Evolutionary conservation across 1,284 basidiomycete genomes (phyloP).

Genomic region (Agaricales sp.): DNA sequence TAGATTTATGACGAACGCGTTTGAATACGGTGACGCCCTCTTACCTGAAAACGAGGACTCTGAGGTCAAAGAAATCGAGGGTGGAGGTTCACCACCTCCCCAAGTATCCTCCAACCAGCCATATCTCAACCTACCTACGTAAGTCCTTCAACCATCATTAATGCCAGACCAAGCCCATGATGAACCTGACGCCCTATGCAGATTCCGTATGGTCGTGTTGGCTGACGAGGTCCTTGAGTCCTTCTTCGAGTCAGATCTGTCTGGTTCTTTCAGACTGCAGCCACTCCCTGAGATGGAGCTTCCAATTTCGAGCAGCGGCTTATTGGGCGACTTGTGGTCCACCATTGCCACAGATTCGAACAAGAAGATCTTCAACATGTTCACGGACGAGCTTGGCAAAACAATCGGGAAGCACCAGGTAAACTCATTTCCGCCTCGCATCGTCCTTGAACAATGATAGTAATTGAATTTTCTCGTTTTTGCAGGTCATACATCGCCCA

Average conservation of each 20-base stretch:
- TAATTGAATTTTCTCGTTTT: not conserved
- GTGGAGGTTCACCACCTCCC: slow-evolving; percentile 31
- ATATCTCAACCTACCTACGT: slow-evolving; percentile 82
- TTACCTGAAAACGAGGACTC: slow-evolving; percentile 40
- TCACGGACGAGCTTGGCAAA: slow-evolving; percentile 90
- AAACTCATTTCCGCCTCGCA: slow-evolving; percentile 10
- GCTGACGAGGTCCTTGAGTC: slow-evolving; percentile 91
- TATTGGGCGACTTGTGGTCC: slow-evolving; percentile 81
- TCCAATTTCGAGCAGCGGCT: slow-evolving; percentile 44
- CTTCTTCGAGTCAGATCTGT: slow-evolving; percentile 88
- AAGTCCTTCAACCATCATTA: slow-evolving; percentile 16
- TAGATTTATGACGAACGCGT: slow-evolving; percentile 94
- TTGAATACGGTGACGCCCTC: slow-evolving; percentile 89
- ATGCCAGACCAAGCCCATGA: slow-evolving; percentile 6
- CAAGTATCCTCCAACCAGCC: slow-evolving; percentile 64
- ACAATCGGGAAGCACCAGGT: slow-evolving; percentile 87
- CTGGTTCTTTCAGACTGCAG: slow-evolving; percentile 79
- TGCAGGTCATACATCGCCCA: slow-evolving; percentile 64
- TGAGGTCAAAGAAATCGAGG: slow-evolving; percentile 25
- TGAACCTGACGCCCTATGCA: slow-evolving; percentile 20
- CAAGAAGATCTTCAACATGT: slow-evolving; percentile 74
- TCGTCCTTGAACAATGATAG: not conserved
- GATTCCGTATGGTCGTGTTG: slow-evolving; percentile 95
- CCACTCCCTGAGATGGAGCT: slow-evolving; percentile 57
- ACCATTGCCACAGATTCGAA: slow-evolving; percentile 84